Evolutionary conservation across 768 basidiomycete species (phyloP).

Genomic region (Cantharellus cinnabarinus): DNA sequence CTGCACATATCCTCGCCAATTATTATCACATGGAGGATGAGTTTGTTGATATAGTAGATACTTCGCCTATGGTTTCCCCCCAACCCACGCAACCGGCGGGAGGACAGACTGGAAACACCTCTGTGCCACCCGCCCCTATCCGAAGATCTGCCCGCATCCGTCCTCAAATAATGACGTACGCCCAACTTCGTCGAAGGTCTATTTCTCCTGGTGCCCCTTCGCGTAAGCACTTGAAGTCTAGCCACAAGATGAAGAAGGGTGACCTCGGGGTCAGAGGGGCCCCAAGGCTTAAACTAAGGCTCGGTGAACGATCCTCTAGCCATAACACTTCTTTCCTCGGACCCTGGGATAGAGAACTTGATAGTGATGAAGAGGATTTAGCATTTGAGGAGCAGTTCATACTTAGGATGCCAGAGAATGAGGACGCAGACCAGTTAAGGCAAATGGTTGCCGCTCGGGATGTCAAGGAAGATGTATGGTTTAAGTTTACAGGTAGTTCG

Average conservation of each 20-base stretch:
- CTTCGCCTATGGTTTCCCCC: neutral
- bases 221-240: neutral
- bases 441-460: conserved; percentile 70
- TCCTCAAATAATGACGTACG: neutral
- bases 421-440: conserved; percentile 56
- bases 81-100: neutral
- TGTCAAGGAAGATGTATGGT: conserved; percentile 71
- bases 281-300: conserved; percentile 73
- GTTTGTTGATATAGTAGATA: neutral
- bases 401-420: conserved; percentile 67
- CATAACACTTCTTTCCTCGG: conserved; percentile 76
- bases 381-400: conserved; percentile 97
- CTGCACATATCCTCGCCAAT: no score
- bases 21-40: neutral
- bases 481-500: conserved; percentile 81
- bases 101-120: neutral
- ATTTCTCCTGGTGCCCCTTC: neutral
- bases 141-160: neutral
- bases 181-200: neutral
- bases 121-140: neutral
- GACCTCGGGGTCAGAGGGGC: no score
- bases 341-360: conserved; percentile 80
- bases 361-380: conserved; percentile 87
- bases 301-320: conserved; percentile 63
- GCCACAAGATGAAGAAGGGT: neutral